These are phyloP conservation scores for Pyronema omphalodes DNA, from an alignment of 495 filamentous ascomycete species.

Conservation along the genomic window DNA sequence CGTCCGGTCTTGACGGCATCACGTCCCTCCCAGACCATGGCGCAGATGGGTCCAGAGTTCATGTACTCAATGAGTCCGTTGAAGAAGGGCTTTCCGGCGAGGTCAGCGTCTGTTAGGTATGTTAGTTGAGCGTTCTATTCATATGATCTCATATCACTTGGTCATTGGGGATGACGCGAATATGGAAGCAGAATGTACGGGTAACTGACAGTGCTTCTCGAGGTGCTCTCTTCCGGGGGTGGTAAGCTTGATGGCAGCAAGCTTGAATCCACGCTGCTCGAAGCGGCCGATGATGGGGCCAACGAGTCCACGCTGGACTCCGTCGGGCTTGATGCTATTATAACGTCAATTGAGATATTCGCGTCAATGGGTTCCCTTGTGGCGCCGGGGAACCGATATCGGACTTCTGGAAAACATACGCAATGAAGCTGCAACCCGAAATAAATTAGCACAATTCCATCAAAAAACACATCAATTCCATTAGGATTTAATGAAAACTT, in stretches of 20 bases:
- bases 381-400: not conserved
- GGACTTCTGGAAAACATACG: conserved; percentile 9
- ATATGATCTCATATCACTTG: not conserved
- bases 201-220: conserved; percentile 66
- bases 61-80: conserved; percentile 32
- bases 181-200: not conserved
- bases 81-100: conserved; percentile 91
- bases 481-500: conserved; percentile 28
- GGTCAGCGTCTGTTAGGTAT: conserved; percentile 52
- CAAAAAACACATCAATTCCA: conserved; percentile 10
- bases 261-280: conserved; percentile 93
- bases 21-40: conserved; percentile 98
- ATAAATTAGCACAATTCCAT: conserved; percentile 30
- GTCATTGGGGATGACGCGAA: not conserved
- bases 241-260: conserved; percentile 87
- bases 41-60: conserved; percentile 80
- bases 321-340: conserved; percentile 21
- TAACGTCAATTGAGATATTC: not conserved
- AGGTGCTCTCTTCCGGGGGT: conserved; percentile 79
- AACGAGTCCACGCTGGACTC: conserved; percentile 70
- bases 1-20: conserved; percentile 97
- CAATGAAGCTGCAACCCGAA: conserved; percentile 20
- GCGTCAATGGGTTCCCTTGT: not conserved
- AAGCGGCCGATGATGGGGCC: conserved; percentile 94
- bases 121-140: not conserved